Base-by-base conservation (phyloP, 805 yeast species). In the Hanseniaspora singularis region DNA sequence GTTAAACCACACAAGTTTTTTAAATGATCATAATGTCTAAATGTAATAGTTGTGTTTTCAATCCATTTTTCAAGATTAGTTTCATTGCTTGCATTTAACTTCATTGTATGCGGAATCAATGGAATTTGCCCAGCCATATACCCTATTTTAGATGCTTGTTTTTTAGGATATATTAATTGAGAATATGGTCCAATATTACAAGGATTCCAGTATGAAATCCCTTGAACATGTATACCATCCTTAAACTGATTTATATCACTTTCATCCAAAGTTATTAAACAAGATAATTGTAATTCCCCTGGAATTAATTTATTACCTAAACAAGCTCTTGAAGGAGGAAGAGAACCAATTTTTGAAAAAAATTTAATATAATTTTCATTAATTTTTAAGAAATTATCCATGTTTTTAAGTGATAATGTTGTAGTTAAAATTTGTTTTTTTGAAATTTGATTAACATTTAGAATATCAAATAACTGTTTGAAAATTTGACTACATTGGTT, bases 151-250 rank as follows among this genome's bases (percentile, higher is more conserved):
- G 76, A 73, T 16, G 58, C 58, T 12, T 56, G 60, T 51, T 76
- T 78, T 5, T 44, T 46, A 19, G 48, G 48, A 59, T 61, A 62
- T 10, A 78, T 75, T 0, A 88, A 74, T 62, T 92, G 98, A 0
- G 98, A 89, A 59, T 92, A 92, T 0, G 98, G 98, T 0, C 98
- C 98, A 38, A 92, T 92, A 54, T 92, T 92, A 31, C 95, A 89
- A 0, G 98, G 98, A 0, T 96, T 97, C 98, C 98, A 92, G 60
- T 83, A 88, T 33, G 96, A 87, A 50, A 88, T 70, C 1, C 96
- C 87, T 55, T 92, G 89, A 8, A 92, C 86, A 57, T 92, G 97
- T 14, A 89, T 65, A 0, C 97, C 96, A 26, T 64, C 65, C 53
- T 81, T 81, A 10, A 53, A 53, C 0, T 18, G 8, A 28, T 38